Evolutionary conservation across 2,329 filamentous ascomycete genomes (phyloP), one percentile per base, ranked within the genome.

Genomic region (Endothia cerciana): DNA sequence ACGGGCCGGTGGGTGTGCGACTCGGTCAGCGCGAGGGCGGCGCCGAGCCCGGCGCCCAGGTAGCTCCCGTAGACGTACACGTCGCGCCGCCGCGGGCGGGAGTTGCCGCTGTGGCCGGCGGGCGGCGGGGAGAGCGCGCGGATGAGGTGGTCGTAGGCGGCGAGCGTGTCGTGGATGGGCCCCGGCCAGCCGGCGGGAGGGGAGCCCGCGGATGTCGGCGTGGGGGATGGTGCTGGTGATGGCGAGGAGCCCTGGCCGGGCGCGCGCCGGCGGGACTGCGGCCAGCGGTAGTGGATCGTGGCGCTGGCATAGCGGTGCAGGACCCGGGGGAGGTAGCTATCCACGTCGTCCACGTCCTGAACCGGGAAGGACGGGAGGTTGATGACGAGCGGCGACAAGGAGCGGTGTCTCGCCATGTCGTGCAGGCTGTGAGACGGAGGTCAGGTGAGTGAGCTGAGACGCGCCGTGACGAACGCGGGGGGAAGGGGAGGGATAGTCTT

Each of bases 221-320:
- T 15, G 17, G 22, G 10, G 43, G 43, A 36, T 4, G 28, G 7
- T 28, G 43, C 36, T 40, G 49, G 3, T 1, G 60, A 11, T 8
- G 47, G n/a, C 13, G 49, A 36, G 17, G 19, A 1, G 8, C 5
- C 17, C 4, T 30, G 25, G 51, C 25, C 8, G 28, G 41, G 17
- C 11, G 41, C 13, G 6, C 43, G 59, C 43, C 43, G 49, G 13
- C 71, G 74, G 8, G 38, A 25, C 19, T 40, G 55, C 10, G 73
- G 73, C 87, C 87, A 89, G 19, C 87, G 80, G 73, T 89, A 89
- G 72, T 87, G 84, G 72, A 89, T 85, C 64, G 81, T 81, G 6
- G 82, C 85, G 0, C 85, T 79, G 1, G 85, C 80, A 43, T 77
- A 78, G 17, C 74, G 74, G 15, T 73, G 76, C 40, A 82, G 74